phyloP scores from a whole-genome alignment of 2,329 filamentous ascomycete species.

The Beauveria scarabaeidicola region DNA sequence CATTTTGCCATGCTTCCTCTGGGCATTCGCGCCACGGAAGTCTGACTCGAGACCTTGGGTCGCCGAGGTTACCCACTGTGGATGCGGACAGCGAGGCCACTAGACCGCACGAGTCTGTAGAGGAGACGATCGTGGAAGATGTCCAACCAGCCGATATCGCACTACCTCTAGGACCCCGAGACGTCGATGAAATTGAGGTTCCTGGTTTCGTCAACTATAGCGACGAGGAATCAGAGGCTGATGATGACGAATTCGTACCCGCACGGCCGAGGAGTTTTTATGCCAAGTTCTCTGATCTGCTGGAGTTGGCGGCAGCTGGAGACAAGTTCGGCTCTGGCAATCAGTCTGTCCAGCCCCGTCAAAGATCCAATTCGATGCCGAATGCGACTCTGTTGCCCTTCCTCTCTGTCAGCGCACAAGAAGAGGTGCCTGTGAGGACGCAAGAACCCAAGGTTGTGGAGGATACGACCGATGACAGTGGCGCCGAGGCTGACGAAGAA shows the following conservation, averaged over 20 bases:
- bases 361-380: slow-evolving; percentile 43
- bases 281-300: slow-evolving; percentile 11
- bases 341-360: slow-evolving; percentile 27
- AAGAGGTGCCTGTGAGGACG: neutral
- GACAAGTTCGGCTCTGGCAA: slow-evolving; percentile 27
- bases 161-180: slow-evolving; percentile 57
- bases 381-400: slow-evolving; percentile 22
- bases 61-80: slow-evolving; percentile 17
- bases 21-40: slow-evolving; percentile 25
- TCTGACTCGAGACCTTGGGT: slow-evolving; percentile 29
- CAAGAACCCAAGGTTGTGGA: neutral
- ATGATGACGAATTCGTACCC: slow-evolving; percentile 24
- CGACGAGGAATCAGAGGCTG: slow-evolving; percentile 51
- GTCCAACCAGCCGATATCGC: slow-evolving; percentile 42
- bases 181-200: slow-evolving; percentile 73
- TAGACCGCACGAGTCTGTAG: slow-evolving; percentile 14
- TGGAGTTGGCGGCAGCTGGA: slow-evolving; percentile 16
- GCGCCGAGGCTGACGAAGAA: neutral
- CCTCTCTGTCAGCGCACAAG: neutral
- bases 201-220: slow-evolving; percentile 56
- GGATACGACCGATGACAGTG: neutral
- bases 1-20: slow-evolving; percentile 40
- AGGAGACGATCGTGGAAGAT: slow-evolving; percentile 19
- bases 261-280: slow-evolving; percentile 39
- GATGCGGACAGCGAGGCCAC: slow-evolving; percentile 9